A percentile compares a stretch with the other conserved stretches of the same genome.
phyloP scores from a whole-genome alignment of 2,329 filamentous ascomycete genomes.

The Didymella keratinophila region DNA sequence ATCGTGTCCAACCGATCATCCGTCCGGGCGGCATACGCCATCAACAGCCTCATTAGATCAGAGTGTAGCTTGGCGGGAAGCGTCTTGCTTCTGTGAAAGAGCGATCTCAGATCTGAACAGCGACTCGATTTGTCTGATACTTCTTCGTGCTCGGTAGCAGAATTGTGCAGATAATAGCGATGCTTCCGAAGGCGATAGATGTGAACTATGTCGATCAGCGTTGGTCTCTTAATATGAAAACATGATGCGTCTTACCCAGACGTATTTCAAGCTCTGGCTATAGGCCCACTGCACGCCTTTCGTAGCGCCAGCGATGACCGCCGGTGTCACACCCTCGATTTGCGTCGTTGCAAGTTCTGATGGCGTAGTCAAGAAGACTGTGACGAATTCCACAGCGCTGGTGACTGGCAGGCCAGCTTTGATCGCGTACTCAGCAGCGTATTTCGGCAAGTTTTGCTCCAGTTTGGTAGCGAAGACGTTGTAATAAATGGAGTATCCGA shows the following conservation, averaged over 20 bases:
- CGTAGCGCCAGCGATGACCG: conserved; percentile 36
- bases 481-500: conserved; percentile 50
- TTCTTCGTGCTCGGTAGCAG: conserved; percentile 44
- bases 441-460: conserved; percentile 33
- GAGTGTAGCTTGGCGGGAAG: too few species aligned
- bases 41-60: too few species aligned
- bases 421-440: conserved; percentile 42
- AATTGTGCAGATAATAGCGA: conserved; percentile 42
- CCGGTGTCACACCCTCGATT: conserved; percentile 39
- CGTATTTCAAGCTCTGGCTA: conserved; percentile 43
- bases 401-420: conserved; percentile 50
- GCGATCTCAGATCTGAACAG: conserved; percentile 35
- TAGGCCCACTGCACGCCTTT: conserved; percentile 43
- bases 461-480: conserved; percentile 47
- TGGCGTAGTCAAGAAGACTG: conserved; percentile 39
- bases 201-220: conserved; percentile 25
- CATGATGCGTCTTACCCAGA: conserved; percentile 24
- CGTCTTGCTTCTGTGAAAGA: too few species aligned
- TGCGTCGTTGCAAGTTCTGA: conserved; percentile 24
- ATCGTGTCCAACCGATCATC: not conserved
- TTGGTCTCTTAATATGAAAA: not conserved
- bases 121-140: conserved; percentile 45
- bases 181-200: conserved; percentile 42
- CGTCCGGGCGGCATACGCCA: too few species aligned
- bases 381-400: conserved; percentile 49